Base-by-base conservation (phyloP, 1,284 basidiomycete species). In the Baeospora myosura region DNA sequence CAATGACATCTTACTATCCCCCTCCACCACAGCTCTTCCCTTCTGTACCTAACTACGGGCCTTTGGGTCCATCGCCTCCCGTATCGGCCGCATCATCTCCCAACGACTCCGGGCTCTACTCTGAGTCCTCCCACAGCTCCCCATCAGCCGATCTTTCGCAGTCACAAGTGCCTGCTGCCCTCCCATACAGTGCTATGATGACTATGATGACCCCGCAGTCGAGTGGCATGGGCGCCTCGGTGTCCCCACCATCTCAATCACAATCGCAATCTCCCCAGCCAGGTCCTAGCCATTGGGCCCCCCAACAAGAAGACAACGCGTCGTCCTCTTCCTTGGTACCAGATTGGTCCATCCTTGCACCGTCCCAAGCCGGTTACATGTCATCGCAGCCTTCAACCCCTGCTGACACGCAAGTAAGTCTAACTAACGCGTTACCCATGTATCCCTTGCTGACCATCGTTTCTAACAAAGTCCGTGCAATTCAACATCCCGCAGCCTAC, bases 51-150 rank as follows among this genome's bases (percentile, higher is more conserved):
- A 56, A 52, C 6, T 62, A 60, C 47, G 62, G 62, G 18, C 44
- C 55, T 11, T 50, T 43, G 2, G 67, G 68, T 1, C 69, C 67
- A 20, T 65, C 71, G 4, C 66, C 69, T 5, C 68, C 69, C 0
- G 43, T 68, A 18, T 68, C 68, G 0, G 62, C 61, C 17, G 63
- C 64, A 4, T 53, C 63, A 5, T 69, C 71, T 1, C 62, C 64
- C 1, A 45, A 25, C 17, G 50, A 52, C 11, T 49, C n/a, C n/a
- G n/a, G n/a, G n/a, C n/a, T n/a, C n/a, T n/a, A n/a, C n/a, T n/a
- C n/a, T n/a, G n/a, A n/a, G n/a, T n/a, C n/a, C n/a, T n/a, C n/a
- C n/a, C n/a, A n/a, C n/a, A n/a, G n/a, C n/a, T 18, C 16, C 8
- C 32, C 32, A 8, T 14, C 32, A 7, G 12, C 32, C 7, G 32